These are phyloP conservation scores for Clausena lansium DNA, from an alignment of 345 rosid genomes.

Conservation along the genomic window DNA sequence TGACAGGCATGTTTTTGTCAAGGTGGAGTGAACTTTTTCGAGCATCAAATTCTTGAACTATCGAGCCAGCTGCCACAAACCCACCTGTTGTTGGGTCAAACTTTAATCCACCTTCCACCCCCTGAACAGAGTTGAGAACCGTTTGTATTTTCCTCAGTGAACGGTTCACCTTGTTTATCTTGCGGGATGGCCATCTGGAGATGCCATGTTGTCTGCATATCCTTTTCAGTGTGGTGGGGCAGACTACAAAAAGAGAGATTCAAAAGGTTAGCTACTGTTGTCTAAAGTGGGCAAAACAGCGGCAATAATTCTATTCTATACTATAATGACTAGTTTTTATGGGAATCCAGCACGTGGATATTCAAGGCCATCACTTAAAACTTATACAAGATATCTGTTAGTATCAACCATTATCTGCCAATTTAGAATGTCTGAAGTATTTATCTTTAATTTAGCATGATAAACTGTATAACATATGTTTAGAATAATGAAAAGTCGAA, in stretches of 20 bases:
- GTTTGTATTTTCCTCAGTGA: slow-evolving; percentile 78
- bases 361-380: neutral
- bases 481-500: neutral
- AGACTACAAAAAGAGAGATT: slow-evolving; percentile 46
- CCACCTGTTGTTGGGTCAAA: slow-evolving; percentile 70
- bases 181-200: slow-evolving; percentile 92
- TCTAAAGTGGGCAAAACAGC: neutral
- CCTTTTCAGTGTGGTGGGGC: slow-evolving; percentile 92
- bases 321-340: neutral
- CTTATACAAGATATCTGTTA: neutral
- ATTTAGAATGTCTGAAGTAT: neutral
- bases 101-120: slow-evolving; percentile 78
- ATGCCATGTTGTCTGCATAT: slow-evolving; percentile 96
- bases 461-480: neutral
- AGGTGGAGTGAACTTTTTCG: slow-evolving; percentile 28
- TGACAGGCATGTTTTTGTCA: slow-evolving; percentile 18
- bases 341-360: neutral
- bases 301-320: neutral
- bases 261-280: neutral
- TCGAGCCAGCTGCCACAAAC: slow-evolving; percentile 58
- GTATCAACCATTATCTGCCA: neutral
- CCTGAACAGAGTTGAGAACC: slow-evolving; percentile 82
- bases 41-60: slow-evolving; percentile 41
- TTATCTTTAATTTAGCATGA: neutral
- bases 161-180: slow-evolving; percentile 87